Percentiles rank a stretch among this genome's conserved stretches.
Conservation (phyloP, 495 filamentous ascomycete genomes). For the Annulohypoxylon bovei region DNA sequence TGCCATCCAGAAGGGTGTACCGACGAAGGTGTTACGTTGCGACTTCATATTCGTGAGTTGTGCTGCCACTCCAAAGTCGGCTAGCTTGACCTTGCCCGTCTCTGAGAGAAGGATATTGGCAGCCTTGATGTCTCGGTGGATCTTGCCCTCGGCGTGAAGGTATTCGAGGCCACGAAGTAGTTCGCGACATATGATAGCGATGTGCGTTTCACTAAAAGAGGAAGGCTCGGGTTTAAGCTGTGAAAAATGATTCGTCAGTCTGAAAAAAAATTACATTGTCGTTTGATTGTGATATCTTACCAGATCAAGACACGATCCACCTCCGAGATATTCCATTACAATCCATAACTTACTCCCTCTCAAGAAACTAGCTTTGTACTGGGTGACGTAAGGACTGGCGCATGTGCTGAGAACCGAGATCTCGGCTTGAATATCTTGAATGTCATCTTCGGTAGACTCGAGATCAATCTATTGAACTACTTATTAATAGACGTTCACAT, state of each 20-base stretch:
- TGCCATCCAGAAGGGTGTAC: constrained; percentile 99
- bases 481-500: constrained; percentile 26
- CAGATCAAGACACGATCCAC: constrained; percentile 92
- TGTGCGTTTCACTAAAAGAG: constrained; percentile 86
- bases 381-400: constrained; percentile 90
- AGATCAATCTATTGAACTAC: constrained; percentile 81
- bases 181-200: constrained; percentile 94
- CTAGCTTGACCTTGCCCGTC: constrained; percentile 92
- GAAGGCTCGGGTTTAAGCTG: constrained; percentile 97
- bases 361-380: constrained; percentile 95
- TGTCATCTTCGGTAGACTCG: constrained; percentile 97
- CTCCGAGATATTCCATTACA: constrained; percentile 97
- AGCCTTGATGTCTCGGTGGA: constrained; percentile 97
- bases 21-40: constrained; percentile 98
- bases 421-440: constrained; percentile 97
- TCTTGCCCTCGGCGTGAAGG: constrained; percentile 92
- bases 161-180: constrained; percentile 92
- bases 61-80: constrained; percentile 97
- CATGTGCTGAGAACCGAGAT: constrained; percentile 96
- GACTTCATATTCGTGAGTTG: constrained; percentile 98
- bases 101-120: constrained; percentile 90
- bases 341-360: constrained; percentile 98
- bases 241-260: constrained; percentile 42
- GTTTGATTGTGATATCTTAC: constrained; percentile 55
- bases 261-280: neutral